A percentile compares a stretch with the other conserved stretches of the same genome.
These are phyloP conservation scores for Schizonepeta tenuifolia DNA, from an alignment of 257 asterid species.

Conservation along the genomic window DNA sequence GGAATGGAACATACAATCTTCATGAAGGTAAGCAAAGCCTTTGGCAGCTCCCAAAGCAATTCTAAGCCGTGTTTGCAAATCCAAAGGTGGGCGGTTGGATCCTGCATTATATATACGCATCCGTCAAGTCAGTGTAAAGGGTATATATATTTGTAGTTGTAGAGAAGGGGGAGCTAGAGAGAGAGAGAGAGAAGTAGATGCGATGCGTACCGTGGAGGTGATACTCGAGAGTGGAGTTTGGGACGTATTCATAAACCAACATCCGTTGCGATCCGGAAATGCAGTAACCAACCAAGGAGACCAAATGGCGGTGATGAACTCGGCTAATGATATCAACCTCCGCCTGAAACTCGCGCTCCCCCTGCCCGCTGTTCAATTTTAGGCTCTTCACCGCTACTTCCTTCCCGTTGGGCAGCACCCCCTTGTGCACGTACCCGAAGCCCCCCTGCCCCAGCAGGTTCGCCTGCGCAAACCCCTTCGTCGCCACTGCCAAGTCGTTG, in stretches of 20 bases:
- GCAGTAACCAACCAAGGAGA: constrained; percentile 70
- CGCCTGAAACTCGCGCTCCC: constrained; percentile 72
- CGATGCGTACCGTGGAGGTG: constrained; percentile 62
- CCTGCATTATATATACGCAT: constrained; percentile 35
- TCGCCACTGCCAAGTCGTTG: constrained; percentile 57
- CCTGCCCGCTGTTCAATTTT: constrained; percentile 71
- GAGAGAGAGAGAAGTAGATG: not conserved
- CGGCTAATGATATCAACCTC: constrained; percentile 71
- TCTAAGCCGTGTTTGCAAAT: constrained; percentile 50
- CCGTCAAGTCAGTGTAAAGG: too few relatives aligned
- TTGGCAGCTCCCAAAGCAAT: constrained; percentile 68
- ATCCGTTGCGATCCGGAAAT: constrained; percentile 51
- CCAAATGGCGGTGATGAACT: constrained; percentile 69
- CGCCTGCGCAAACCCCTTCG: constrained; percentile 47
- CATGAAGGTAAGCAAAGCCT: constrained; percentile 73
- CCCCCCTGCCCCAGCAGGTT: constrained; percentile 76
- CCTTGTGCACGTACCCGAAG: constrained; percentile 72
- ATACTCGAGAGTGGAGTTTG: constrained; percentile 57
- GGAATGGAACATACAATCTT: constrained; percentile 48
- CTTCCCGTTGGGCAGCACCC: constrained; percentile 60
- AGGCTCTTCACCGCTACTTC: constrained; percentile 63
- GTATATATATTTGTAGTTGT: too few relatives aligned
- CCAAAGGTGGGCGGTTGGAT: constrained; percentile 41
- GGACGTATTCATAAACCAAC: constrained; percentile 63
- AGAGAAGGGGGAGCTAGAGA: not conserved